Evolutionary conservation across 306 rosid species (phyloP).

Genomic region (Inga laurina): DNA sequence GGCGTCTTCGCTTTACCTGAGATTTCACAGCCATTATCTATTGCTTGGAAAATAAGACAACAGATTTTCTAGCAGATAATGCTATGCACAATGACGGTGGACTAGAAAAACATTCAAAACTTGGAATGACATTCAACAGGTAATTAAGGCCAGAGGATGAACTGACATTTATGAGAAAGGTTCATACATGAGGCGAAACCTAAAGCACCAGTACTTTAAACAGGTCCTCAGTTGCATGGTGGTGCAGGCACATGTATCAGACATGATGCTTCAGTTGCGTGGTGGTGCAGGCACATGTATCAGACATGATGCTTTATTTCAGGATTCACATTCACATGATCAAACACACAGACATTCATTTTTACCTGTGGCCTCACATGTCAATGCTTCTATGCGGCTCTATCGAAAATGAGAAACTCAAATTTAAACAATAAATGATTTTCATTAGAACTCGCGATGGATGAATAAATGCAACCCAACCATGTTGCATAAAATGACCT

Average conservation of each 20-base stretch:
- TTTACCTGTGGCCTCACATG: background rate
- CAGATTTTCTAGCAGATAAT: background rate
- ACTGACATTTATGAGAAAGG: background rate
- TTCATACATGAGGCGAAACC: background rate
- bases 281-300: background rate
- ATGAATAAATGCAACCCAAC: background rate
- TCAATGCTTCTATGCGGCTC: too few species aligned
- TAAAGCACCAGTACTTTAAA: background rate
- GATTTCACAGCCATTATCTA: conserved; percentile 39
- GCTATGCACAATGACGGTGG: background rate
- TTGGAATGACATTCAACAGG: background rate
- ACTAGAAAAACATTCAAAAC: conserved; percentile 12
- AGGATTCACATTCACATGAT: background rate
- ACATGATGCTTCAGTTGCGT: background rate
- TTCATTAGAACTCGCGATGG: background rate
- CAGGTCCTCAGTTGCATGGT: background rate
- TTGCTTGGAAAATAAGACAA: background rate
- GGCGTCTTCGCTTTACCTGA: conserved; percentile 74
- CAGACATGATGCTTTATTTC: background rate
- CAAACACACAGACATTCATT: background rate
- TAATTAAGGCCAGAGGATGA: background rate
- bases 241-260: background rate
- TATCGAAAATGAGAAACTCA: background rate
- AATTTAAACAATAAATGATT: background rate
- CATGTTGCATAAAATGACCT: background rate